Evolutionary conservation across 208 protist species (phyloP).

Genomic region (Wallacemonas sp.): DNA sequence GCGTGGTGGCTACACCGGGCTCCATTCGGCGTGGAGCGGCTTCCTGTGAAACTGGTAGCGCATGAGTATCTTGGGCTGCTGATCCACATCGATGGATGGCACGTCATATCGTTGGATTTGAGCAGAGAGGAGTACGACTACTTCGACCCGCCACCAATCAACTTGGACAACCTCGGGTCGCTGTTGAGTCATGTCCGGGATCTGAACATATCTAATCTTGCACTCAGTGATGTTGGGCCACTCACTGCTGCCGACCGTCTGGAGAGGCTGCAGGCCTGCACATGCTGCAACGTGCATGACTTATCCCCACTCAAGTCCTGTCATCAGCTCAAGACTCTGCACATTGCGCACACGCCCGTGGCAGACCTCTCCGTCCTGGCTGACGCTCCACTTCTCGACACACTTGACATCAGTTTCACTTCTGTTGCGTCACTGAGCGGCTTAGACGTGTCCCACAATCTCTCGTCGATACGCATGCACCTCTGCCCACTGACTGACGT

Average conservation of each 20-base stretch:
- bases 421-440: too few species aligned
- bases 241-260: background rate
- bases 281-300: background rate
- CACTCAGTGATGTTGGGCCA: background rate
- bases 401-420: too few species aligned
- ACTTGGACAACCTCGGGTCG: too few species aligned
- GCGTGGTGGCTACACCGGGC: conserved; percentile 1
- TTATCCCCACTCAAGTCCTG: background rate
- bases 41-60: background rate
- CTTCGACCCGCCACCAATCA: too few species aligned
- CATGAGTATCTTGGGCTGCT: background rate
- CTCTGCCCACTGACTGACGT: background rate
- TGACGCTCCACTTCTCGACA: too few species aligned
- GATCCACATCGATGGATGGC: background rate
- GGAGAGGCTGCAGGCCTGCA: background rate
- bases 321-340: background rate
- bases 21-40: background rate
- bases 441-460: too few species aligned
- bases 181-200: background rate
- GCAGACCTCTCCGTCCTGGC: too few species aligned
- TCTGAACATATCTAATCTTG: background rate
- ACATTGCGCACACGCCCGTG: background rate
- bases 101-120: background rate
- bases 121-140: too few species aligned
- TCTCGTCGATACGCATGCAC: too few species aligned